Evolutionary conservation across 148 eudicot species (phyloP), one percentile per base, ranked within the genome.

Genomic region (Rhododendron kiyosumense): DNA sequence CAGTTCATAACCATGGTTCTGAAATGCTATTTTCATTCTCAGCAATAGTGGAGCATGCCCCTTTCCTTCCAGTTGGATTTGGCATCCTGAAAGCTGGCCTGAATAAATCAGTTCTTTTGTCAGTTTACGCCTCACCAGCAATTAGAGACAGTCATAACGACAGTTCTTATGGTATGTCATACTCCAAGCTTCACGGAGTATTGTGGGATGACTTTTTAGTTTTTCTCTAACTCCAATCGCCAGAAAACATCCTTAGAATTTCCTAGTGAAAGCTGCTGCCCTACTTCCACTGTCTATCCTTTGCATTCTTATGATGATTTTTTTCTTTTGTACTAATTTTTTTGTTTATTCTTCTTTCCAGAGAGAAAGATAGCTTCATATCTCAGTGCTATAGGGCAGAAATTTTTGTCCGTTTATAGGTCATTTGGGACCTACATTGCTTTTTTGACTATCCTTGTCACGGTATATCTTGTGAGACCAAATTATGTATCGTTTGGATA

Each of bases 21-120:
- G 96, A 95, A 45, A 89, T 94, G 96, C 86, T 97, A 69, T 95
- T 95, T 88, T 95, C 98, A 34, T 95, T 97, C 91, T 95, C 99
- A 48, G 98, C 98, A 85, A 89, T 95, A 76, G 98, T 95, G 84
- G 98, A 94, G 89, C 98, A 93, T 88, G 93, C 99, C 78, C 99
- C 99, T 86, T 93, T 90, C 89, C 96, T 90, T 89, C 99, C 99
- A 30, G 87, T 95, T 86, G 99, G 98, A 85, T 95, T 97, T 87
- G 94, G 98, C 93, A 97, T 97, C 84, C 89, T 97, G 82, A 97
- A 90, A 91, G 98, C 99, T 91, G 99, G 99, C 82, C 85, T 97
- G 84, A 97, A 95, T 86, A 97, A 95, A 88, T 97, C 99, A 32
- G 99, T 97, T 91, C 89, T 97, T 63, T 84, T 97, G 91, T 94